phyloP scores from a whole-genome alignment of 208 protist genomes.

The Tetramitus jugosus region DNA sequence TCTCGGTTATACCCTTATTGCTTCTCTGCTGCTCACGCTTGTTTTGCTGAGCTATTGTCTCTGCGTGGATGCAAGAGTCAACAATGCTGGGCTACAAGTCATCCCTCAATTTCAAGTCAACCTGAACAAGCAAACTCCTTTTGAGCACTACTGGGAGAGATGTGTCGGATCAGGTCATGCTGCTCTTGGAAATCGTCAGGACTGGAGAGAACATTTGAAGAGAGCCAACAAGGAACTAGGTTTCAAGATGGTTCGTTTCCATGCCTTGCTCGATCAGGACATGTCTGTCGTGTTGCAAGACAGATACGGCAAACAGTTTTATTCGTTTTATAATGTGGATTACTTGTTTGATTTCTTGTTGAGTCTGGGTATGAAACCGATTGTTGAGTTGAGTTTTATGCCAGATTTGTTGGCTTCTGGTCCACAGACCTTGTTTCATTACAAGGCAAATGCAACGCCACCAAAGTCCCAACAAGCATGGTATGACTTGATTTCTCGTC shows the following conservation, averaged over 20 bases:
- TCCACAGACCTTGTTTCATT: neutral
- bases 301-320: neutral
- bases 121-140: too few relatives aligned
- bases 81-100: too few relatives aligned
- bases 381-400: slow-evolving; percentile 36
- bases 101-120: too few relatives aligned
- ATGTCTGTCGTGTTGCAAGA: neutral
- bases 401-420: slow-evolving; percentile 21
- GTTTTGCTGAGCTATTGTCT: too few relatives aligned
- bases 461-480: neutral
- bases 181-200: neutral
- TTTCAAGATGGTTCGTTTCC: neutral
- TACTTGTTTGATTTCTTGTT: neutral
- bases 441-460: slow-evolving; percentile 17
- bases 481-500: slow-evolving; percentile 13
- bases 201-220: slow-evolving; percentile 21
- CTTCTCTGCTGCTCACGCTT: too few relatives aligned
- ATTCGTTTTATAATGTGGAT: neutral
- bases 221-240: slow-evolving; percentile 6
- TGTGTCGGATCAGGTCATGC: slow-evolving; percentile 20
- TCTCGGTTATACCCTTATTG: too few relatives aligned
- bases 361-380: slow-evolving; percentile 14
- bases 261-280: neutral
- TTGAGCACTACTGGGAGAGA: neutral
- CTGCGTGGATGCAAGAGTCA: too few relatives aligned